phyloP scores from a whole-genome alignment of 148 eudicot genomes.

The Camellia sinensis region DNA sequence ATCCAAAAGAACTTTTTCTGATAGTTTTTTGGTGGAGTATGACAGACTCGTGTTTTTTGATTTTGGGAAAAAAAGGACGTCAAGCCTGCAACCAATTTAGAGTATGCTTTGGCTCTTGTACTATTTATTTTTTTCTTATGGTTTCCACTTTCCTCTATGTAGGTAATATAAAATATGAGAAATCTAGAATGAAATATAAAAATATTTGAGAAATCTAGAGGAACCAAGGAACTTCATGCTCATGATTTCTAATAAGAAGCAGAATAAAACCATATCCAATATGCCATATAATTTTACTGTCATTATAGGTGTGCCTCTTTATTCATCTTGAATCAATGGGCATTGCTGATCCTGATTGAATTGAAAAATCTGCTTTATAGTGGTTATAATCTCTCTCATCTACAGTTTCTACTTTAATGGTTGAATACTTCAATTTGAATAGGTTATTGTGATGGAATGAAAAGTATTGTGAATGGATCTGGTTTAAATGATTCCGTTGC shows the following conservation, averaged over 20 bases:
- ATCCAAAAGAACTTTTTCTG: not conserved
- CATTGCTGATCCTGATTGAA: slow-evolving; percentile 2
- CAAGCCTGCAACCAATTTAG: not conserved
- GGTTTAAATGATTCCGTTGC: slow-evolving; percentile 74
- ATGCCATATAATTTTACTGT: slow-evolving; percentile 78
- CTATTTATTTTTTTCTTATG: too few species aligned
- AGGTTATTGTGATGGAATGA: slow-evolving; percentile 75
- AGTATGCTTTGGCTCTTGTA: too few species aligned
- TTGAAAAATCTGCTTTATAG: not conserved
- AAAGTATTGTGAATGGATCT: slow-evolving; percentile 73
- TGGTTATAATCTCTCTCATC: not conserved
- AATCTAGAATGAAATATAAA: too few species aligned
- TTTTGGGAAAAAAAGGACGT: not conserved
- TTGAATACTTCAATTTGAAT: slow-evolving; percentile 28
- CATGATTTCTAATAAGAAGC: too few species aligned
- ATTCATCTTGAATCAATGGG: too few species aligned
- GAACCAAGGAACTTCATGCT: too few species aligned
- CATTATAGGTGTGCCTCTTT: slow-evolving; percentile 56
- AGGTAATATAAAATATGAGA: too few species aligned
- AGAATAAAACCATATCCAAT: slow-evolving; percentile 53
- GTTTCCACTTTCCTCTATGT: too few species aligned
- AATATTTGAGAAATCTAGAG: too few species aligned
- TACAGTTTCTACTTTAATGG: not conserved
- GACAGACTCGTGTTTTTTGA: not conserved
- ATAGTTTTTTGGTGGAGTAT: not conserved